These are phyloP conservation scores for Xerocomus amazonicus DNA, from an alignment of 1,284 basidiomycete species.

Conservation along the genomic window DNA sequence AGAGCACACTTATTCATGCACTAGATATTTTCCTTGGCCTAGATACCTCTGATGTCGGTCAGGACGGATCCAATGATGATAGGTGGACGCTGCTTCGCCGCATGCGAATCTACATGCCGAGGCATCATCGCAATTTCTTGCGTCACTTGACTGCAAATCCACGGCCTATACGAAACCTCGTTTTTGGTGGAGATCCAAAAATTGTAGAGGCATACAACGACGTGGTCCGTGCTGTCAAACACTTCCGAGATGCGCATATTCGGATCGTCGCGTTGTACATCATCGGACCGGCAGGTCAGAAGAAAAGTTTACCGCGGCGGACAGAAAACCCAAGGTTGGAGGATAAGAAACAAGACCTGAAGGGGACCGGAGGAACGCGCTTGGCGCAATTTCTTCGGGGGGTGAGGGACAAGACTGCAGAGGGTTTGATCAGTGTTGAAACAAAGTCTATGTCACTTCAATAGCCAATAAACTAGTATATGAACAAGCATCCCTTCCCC, in stretches of 20 bases:
- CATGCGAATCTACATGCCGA: slow-evolving; percentile 90
- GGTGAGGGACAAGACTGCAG: slow-evolving; percentile 26
- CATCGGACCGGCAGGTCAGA: slow-evolving; percentile 59
- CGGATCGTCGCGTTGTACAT: slow-evolving; percentile 85
- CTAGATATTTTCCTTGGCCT: slow-evolving; percentile 89
- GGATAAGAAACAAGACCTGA: slow-evolving; percentile 38
- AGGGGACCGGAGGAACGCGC: slow-evolving; percentile 86
- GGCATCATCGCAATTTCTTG: slow-evolving; percentile 86
- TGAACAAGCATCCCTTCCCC: too few relatives aligned
- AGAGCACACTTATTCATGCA: slow-evolving; percentile 86
- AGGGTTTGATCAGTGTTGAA: slow-evolving; percentile 9
- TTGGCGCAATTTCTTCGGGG: slow-evolving; percentile 36
- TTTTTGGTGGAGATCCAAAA: slow-evolving; percentile 23
- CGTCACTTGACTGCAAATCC: slow-evolving; percentile 69
- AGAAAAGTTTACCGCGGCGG: slow-evolving; percentile 15
- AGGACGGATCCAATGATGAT: slow-evolving; percentile 3
- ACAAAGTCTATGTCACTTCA: too few relatives aligned
- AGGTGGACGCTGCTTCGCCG: slow-evolving; percentile 61
- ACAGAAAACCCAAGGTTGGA: slow-evolving; percentile 23
- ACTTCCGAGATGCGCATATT: slow-evolving; percentile 86
- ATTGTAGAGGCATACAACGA: slow-evolving; percentile 69
- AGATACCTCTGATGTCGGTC: slow-evolving; percentile 46
- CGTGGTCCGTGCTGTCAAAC: slow-evolving; percentile 71
- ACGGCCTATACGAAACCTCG: slow-evolving; percentile 47
- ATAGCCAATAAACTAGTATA: too few relatives aligned